Percentiles rank a stretch among this genome's conserved stretches.
phyloP scores from a whole-genome alignment of 2,329 filamentous ascomycete species.

The Hyphodiscus sp. region DNA sequence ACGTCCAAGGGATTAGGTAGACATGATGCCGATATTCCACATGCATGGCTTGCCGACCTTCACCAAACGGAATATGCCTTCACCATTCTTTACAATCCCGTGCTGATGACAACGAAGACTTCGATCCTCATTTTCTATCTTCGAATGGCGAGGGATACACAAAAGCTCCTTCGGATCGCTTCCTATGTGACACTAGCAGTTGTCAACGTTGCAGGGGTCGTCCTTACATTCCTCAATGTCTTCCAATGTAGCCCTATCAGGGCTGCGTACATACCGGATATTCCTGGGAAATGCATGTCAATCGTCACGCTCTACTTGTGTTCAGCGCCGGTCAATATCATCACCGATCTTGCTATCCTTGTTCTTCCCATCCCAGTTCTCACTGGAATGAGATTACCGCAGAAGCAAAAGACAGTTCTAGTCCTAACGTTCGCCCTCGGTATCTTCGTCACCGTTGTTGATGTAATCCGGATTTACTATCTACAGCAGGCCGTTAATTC shows the following conservation, averaged over 20 bases:
- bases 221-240: constrained; percentile 79
- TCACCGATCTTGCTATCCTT: constrained; percentile 82
- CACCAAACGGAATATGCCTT: constrained; percentile 58
- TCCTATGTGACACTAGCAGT: constrained; percentile 73
- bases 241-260: constrained; percentile 74
- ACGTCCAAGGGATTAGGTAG: constrained; percentile 60
- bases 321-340: constrained; percentile 84
- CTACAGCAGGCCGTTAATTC: constrained; percentile 50
- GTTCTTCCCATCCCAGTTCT: constrained; percentile 84
- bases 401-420: constrained; percentile 80
- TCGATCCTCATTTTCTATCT: constrained; percentile 92
- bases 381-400: constrained; percentile 77
- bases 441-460: constrained; percentile 80
- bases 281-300: constrained; percentile 34
- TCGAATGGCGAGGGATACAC: constrained; percentile 68
- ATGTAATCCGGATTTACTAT: constrained; percentile 85
- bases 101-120: constrained; percentile 84
- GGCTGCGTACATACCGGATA: constrained; percentile 54
- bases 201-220: constrained; percentile 71
- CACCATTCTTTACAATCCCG: constrained; percentile 69
- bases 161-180: constrained; percentile 70
- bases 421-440: constrained; percentile 82
- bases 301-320: constrained; percentile 62
- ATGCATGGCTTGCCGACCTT: constrained; percentile 43
- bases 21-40: constrained; percentile 54